A percentile compares a stretch with the other conserved stretches of the same genome.
These are phyloP conservation scores for Ophiostoma tasmaniense DNA, from an alignment of 2,329 filamentous ascomycete species.

Conservation along the genomic window DNA sequence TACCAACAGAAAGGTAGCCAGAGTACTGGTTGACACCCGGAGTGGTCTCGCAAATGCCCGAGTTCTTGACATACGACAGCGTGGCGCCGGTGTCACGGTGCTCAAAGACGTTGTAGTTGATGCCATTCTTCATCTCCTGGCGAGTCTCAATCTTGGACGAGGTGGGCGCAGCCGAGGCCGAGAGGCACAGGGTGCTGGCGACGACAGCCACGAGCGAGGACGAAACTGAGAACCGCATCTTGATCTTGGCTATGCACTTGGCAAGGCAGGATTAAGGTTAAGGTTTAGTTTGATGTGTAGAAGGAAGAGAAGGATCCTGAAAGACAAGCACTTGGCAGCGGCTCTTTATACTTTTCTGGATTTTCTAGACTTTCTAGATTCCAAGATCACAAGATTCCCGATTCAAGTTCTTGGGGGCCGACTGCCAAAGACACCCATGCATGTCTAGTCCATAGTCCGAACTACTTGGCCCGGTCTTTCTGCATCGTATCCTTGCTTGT, in stretches of 20 bases:
- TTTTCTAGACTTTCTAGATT: no score
- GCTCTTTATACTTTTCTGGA: not conserved
- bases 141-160: not conserved
- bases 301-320: not conserved
- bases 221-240: not conserved
- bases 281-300: not conserved
- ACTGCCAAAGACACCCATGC: not conserved
- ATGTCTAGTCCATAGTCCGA: not conserved
- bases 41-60: not conserved
- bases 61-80: not conserved
- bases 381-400: no score
- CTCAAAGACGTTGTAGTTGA: not conserved
- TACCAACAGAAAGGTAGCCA: not conserved
- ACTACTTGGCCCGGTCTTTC: no score
- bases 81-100: not conserved
- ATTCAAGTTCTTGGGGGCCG: not conserved
- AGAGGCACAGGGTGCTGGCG: not conserved
- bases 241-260: not conserved
- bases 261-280: not conserved
- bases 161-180: not conserved
- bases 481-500: not conserved
- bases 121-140: not conserved
- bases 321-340: not conserved
- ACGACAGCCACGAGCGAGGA: not conserved
- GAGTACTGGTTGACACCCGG: not conserved